These are phyloP conservation scores for Trichosporon inkin DNA, from an alignment of 1,284 basidiomycete genomes.

Conservation along the genomic window DNA sequence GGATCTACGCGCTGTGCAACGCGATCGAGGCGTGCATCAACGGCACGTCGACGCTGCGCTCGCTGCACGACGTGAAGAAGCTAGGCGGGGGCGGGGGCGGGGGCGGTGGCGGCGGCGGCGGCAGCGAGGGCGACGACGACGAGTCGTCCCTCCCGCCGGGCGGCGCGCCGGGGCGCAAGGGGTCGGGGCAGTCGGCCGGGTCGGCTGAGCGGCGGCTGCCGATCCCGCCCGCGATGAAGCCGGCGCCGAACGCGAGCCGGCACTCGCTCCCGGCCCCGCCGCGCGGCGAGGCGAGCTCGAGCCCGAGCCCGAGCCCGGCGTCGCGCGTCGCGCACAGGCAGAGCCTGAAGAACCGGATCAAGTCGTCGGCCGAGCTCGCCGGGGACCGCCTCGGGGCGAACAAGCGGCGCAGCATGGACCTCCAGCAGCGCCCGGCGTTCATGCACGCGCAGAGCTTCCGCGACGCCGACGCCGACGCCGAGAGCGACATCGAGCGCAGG, in stretches of 20 bases:
- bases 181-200: background rate
- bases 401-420: conserved; percentile 17
- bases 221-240: conserved; percentile 8
- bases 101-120: background rate
- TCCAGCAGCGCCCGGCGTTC: conserved; percentile 22
- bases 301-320: background rate
- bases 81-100: background rate
- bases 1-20: conserved; percentile 54
- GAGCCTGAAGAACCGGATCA: conserved; percentile 43
- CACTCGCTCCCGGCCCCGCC: conserved; percentile 37
- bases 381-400: conserved; percentile 34
- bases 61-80: conserved; percentile 29
- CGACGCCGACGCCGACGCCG: conserved; percentile 12
- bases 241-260: conserved; percentile 12
- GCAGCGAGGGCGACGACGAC: too few species aligned
- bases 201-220: background rate
- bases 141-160: too few species aligned
- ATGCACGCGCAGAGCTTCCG: background rate
- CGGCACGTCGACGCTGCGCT: conserved; percentile 51
- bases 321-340: conserved; percentile 22
- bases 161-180: background rate
- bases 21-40: conserved; percentile 56
- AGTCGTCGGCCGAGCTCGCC: conserved; percentile 31
- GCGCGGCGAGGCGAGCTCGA: conserved; percentile 8
- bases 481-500: conserved; percentile 41